Base-by-base conservation (phyloP, 805 yeast species). In the Teunomyces kruisii region DNA sequence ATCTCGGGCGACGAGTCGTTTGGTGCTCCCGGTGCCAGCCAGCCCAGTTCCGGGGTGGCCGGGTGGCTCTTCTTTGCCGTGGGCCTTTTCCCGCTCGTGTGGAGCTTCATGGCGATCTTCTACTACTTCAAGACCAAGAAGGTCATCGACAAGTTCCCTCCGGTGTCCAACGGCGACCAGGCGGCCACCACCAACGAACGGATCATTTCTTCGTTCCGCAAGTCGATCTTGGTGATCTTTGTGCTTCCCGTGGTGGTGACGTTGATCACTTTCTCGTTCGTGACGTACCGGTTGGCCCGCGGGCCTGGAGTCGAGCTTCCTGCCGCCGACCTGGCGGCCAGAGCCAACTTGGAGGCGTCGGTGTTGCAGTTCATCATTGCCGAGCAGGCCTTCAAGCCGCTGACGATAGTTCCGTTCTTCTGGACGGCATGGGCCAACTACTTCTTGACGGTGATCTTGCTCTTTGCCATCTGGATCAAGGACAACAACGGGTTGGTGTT, bases 381-480 rank as follows among this genome's bases (percentile, higher is more conserved):
- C 14, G 43, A 44, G 28, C 12, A 9, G 10, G 9, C 16, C 2
- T 35, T 17, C n/a, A 13, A 5, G 15, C 16, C 35, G 14, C 28
- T 13, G 22, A 19, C 22, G 9, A 13, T 30, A 4, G 9, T 30
- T 17, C 12, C 35, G 27, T 4, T 29, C 14, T 19, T 39, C 28
- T 39, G 42, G 42, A 7, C 45, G 4, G 7, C 16, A 9, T 41
- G 44, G 44, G 17, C 24, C 17, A 27, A 26, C 32, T n/a, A 17
- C 30, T 50, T 57, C 39, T 9, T 47, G 9, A 22, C 45, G 12
- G 46, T 62, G 47, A 22, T 43, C 6, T 31, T 44, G 12, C 32
- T 64, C 12, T 65, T 56, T 46, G 51, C 46, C 42, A 58, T 64
- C 39, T 65, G 70, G 70, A 54, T 64, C 32, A 62, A 52, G 39